Evolutionary conservation across 1,284 basidiomycete genomes (phyloP), one percentile per base, ranked within the genome.

Genomic region (Tausonia pullulans): DNA sequence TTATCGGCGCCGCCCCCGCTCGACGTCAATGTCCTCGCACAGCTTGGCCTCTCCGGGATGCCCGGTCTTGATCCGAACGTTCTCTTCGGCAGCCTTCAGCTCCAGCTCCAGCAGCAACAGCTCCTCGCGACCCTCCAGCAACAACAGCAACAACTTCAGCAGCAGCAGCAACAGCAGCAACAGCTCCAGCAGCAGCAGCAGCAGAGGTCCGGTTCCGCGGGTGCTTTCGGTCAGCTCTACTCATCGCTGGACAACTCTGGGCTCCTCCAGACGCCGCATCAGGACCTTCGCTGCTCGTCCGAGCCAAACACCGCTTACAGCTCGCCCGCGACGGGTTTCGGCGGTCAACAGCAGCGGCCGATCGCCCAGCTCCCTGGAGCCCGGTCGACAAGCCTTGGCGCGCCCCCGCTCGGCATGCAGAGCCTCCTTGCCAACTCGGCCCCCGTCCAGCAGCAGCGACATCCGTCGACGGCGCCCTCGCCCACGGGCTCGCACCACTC

Each of bases 31-130:
- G 73, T 76, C 60, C 73, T 78, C n/a, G 75, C 76, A 13, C 73
- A 73, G 6, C 71, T 78, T 8, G 77, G 77, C 44, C 70, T 78
- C 16, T 70, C 74, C 0, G 76, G 75, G 45, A 75, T 77, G 74
- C 77, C 77, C 1, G 77, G 77, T 45, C 73, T 78, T 16, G 65
- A 66, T 16, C 60, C 64, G 16, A 61, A 52, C 41, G 59, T 60
- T 27, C 51, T 65, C 16, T 49, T 58, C 44, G 54, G n/a, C 27
- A 57, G 58, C 53, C 44, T 65, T 5, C 53, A 55, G 16, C 48
- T 63, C 8, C 61, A 63, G 54, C 53, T 41, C 13, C 61, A 56
- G 45, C 45, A 48, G 14, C 11, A 46, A 5, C 27, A 59, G 10
- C 41, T 48, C 11, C 40, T 45, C 8, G 5, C 48, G 6, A 54